Percentiles rank a stretch among this genome's conserved stretches.
Conservation (phyloP, 495 filamentous ascomycete genomes). For the Xylaria venustula region DNA sequence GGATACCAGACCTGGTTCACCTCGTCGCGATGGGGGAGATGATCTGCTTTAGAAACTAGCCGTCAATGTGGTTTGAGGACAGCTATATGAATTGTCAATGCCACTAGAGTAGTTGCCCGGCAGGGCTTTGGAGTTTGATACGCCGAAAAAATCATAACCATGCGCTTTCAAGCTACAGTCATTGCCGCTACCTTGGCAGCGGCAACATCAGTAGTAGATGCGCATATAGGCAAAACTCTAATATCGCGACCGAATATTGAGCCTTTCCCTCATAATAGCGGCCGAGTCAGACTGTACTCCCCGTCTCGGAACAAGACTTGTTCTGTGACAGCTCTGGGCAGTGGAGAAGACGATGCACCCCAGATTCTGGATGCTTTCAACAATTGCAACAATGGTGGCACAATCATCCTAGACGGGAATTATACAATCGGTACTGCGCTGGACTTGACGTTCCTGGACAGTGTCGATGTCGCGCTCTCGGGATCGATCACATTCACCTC, state of each 20-base stretch:
- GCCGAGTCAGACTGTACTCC: neutral
- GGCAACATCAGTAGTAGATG: neutral
- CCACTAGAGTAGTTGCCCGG: too few species aligned
- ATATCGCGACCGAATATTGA: slow-evolving; percentile 3
- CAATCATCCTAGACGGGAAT: slow-evolving; percentile 54
- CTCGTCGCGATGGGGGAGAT: neutral
- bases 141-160: neutral
- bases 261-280: slow-evolving; percentile 7
- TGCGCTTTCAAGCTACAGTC: neutral
- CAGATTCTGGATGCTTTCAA: slow-evolving; percentile 57
- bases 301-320: neutral
- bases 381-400: slow-evolving; percentile 63
- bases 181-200: neutral
- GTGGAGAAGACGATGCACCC: slow-evolving; percentile 48
- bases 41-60: neutral
- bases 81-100: neutral
- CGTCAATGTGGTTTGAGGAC: neutral
- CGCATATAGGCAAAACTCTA: neutral
- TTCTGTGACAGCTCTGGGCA: slow-evolving; percentile 26
- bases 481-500: slow-evolving; percentile 13
- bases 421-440: slow-evolving; percentile 62
- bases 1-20: neutral
- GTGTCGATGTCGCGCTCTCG: slow-evolving; percentile 52
- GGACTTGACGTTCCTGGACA: slow-evolving; percentile 60
- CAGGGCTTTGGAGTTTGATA: neutral